Evolutionary conservation across 345 rosid genomes (phyloP), one percentile per base, ranked within the genome.

Genomic region (Garcia nutans): DNA sequence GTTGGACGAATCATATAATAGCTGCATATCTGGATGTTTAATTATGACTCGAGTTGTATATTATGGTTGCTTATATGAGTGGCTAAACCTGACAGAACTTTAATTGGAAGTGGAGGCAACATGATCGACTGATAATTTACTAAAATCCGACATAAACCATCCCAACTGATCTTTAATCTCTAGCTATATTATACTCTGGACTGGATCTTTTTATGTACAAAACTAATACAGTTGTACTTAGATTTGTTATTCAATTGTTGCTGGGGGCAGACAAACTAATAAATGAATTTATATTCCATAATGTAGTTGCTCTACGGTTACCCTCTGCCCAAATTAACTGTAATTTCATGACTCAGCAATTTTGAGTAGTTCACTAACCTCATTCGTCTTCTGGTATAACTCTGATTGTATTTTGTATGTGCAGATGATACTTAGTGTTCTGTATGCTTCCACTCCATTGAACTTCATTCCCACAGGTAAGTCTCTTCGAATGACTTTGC

Each of bases 391-490:
- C 13, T 61, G 23, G 10, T 12, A 52, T 58, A 59, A 28, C 59
- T 33, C 61, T 59, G 23, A 20, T 62, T 24, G 6, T 74, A 17
- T 74, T 72, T 37, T 19, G 10, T 68, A 23, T 68, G 81, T 82
- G 82, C 88, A 91, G 96, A 86, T 91, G 91, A 64, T 86, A 47
- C 81, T 91, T 73, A 86, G 93, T 69, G 50, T 82, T 68, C 76
- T 93, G 37, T 93, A 89, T 82, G 83, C 87, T 60, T 88, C 90
- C n/a, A 82, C 88, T 50, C 90, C 91, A 24, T 86, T 91, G 37
- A 84, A 88, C 78, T 89, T 93, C 81, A 87, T 93, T 70, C 96
- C 93, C 16, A 86, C 89, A 3, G 94, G 97, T 88, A 80, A 76
- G 81, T 65, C 58, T 8, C 76, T 68, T 81, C 24, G 0, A 56